These are phyloP conservation scores for Candida tetrigidarum DNA, from an alignment of 1,139 yeast species.

Conservation along the genomic window DNA sequence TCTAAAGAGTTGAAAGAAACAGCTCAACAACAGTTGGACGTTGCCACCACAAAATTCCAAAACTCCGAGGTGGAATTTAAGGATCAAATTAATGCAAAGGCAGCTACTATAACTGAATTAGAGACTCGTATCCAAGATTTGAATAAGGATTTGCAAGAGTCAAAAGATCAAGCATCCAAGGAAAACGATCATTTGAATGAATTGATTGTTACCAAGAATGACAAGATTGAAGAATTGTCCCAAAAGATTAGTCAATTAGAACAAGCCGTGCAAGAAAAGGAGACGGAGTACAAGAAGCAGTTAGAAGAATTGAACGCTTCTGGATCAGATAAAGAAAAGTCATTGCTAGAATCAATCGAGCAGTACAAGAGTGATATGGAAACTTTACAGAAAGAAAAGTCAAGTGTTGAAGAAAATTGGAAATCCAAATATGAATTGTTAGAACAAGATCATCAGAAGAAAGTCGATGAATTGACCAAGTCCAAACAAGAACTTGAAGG, in stretches of 20 bases:
- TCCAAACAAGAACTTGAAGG: constrained; percentile 1
- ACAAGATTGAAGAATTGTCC: constrained; percentile 5
- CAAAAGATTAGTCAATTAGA: constrained; percentile 1
- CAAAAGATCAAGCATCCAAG: neutral
- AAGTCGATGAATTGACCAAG: neutral
- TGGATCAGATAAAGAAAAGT: neutral
- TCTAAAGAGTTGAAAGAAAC: constrained; percentile 4
- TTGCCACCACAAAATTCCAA: neutral
- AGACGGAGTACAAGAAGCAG: neutral
- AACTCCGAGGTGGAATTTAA: neutral
- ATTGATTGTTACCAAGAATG: constrained; percentile 10
- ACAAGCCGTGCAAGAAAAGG: neutral
- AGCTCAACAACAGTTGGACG: constrained; percentile 4
- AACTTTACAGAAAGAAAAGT: neutral
- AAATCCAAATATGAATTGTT: neutral
- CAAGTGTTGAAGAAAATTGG: constrained; percentile 4
- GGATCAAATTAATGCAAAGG: neutral
- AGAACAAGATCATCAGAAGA: neutral
- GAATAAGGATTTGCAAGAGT: neutral
- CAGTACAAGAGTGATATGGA: constrained; percentile 1
- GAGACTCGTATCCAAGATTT: neutral
- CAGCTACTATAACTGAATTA: constrained; percentile 3
- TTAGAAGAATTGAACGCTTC: constrained; percentile 1
- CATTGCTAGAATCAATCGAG: neutral
- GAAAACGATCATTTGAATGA: constrained; percentile 7